phyloP scores from a whole-genome alignment of 192 early-diverging fungal species.

The Backusella psychrophila region DNA sequence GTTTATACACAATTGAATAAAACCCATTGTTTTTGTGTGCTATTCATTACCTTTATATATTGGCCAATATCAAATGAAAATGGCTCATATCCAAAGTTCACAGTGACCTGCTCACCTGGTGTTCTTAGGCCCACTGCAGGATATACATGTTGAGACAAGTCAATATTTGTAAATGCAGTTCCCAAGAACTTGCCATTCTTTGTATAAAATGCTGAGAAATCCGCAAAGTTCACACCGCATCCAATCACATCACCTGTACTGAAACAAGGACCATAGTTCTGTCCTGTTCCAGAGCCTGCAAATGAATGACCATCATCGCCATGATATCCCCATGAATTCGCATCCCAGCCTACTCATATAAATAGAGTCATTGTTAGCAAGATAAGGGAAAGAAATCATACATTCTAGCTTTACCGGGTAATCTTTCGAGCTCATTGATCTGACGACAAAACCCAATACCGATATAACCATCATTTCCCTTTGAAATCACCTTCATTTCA shows the following conservation, averaged over 20 bases:
- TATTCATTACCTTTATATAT: constrained; percentile 51
- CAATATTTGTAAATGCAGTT: constrained; percentile 49
- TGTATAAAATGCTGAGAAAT: constrained; percentile 81
- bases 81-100: constrained; percentile 72
- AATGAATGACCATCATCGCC: constrained; percentile 95
- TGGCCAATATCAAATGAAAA: constrained; percentile 76
- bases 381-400: background rate
- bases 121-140: constrained; percentile 77
- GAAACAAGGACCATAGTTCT: constrained; percentile 83
- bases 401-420: constrained; percentile 68
- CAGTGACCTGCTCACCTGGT: constrained; percentile 65
- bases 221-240: constrained; percentile 86
- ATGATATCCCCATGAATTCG: constrained; percentile 93
- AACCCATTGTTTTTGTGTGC: background rate
- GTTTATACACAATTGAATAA: background rate
- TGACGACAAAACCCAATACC: constrained; percentile 81
- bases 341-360: constrained; percentile 75
- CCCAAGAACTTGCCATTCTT: constrained; percentile 84
- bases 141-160: constrained; percentile 48
- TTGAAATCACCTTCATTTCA: constrained; percentile 80
- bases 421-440: constrained; percentile 52
- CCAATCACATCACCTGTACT: constrained; percentile 93
- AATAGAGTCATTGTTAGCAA: background rate
- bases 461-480: constrained; percentile 91
- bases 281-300: constrained; percentile 70